Percentiles rank a stretch among this genome's conserved stretches.
These are phyloP conservation scores for Lentinula detonsa DNA, from an alignment of 768 basidiomycete species.

Conservation along the genomic window DNA sequence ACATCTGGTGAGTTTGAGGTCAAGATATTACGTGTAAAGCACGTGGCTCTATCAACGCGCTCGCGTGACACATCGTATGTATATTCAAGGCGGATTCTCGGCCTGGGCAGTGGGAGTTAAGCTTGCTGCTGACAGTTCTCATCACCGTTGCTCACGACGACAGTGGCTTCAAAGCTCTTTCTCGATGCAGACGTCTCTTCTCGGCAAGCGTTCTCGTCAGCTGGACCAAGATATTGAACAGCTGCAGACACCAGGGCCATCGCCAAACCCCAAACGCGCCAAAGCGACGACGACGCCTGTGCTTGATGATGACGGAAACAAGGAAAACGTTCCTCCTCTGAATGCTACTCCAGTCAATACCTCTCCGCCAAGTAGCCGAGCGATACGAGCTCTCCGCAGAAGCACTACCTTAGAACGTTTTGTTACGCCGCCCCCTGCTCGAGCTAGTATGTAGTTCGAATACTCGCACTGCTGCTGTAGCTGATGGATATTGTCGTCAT, in stretches of 20 bases:
- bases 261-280: constrained; percentile 61
- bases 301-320: constrained; percentile 59
- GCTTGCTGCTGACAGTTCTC: not conserved
- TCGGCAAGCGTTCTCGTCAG: constrained; percentile 45
- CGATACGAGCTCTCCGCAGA: constrained; percentile 28
- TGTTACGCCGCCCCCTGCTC: constrained; percentile 34
- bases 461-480: not conserved
- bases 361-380: constrained; percentile 28
- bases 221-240: constrained; percentile 21
- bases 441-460: constrained; percentile 32
- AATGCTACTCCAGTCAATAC: constrained; percentile 27
- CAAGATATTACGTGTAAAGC: not conserved
- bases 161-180: constrained; percentile 29
- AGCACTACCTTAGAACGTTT: constrained; percentile 23
- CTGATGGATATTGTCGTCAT: not conserved
- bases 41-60: not conserved
- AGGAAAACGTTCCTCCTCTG: constrained; percentile 75
- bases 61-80: not conserved
- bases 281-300: constrained; percentile 28
- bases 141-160: not conserved
- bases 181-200: constrained; percentile 39
- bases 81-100: not conserved
- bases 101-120: not conserved
- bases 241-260: constrained; percentile 55
- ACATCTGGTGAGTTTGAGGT: not conserved